Conservation (phyloP, 768 basidiomycete species). For the Coprinellus micaceus region DNA sequence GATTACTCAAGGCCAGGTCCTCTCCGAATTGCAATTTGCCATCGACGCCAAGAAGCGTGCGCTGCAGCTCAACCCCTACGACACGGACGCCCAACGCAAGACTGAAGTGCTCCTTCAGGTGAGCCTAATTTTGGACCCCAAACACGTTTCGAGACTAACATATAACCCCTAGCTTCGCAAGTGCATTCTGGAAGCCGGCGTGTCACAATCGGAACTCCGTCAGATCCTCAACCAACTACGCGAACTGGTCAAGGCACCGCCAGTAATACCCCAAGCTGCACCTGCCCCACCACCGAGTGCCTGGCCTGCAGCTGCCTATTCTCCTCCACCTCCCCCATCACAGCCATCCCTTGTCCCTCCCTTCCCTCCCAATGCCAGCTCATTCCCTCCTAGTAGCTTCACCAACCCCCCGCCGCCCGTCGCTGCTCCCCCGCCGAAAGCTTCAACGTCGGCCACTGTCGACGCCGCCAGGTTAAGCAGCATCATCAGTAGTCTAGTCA, state of each 20-base stretch:
- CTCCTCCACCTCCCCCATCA: background rate
- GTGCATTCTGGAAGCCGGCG: constrained; percentile 66
- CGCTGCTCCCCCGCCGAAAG: constrained; percentile 21
- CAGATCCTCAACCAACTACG: constrained; percentile 75
- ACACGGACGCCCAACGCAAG: constrained; percentile 64
- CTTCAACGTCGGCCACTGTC: constrained; percentile 26
- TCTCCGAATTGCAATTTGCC: constrained; percentile 79
- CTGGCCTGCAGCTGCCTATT: constrained; percentile 9
- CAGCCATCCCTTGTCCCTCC: background rate
- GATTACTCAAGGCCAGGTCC: constrained; percentile 73
- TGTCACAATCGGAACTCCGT: constrained; percentile 73
- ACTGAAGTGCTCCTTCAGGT: constrained; percentile 81
- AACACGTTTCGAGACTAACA: background rate
- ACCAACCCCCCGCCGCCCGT: constrained; percentile 1
- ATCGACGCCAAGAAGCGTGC: constrained; percentile 77
- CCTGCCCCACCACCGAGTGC: constrained; percentile 8
- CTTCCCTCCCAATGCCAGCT: background rate
- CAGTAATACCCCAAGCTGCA: constrained; percentile 33
- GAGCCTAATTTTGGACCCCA: constrained; percentile 24
- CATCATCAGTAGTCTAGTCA: constrained; percentile 65
- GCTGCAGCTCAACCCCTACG: constrained; percentile 70
- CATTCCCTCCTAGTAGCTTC: background rate
- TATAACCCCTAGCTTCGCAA: constrained; percentile 70
- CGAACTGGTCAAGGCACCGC: constrained; percentile 48
- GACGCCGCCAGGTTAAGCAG: constrained; percentile 45